Conservation (phyloP, 495 filamentous ascomycete species). For the Trichoderma parareesei region DNA sequence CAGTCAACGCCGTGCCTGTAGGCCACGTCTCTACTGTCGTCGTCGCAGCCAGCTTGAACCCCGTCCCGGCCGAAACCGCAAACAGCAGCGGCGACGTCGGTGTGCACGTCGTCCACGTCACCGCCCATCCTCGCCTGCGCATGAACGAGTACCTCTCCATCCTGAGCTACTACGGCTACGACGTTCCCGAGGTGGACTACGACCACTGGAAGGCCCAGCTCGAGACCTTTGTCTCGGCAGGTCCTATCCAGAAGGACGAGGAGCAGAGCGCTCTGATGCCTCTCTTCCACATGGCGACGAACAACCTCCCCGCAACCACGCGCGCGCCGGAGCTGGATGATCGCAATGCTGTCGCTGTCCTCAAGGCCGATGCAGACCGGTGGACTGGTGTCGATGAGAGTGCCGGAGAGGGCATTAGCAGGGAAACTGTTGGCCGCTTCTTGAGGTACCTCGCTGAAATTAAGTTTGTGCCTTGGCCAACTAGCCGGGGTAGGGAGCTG, state of each 20-base stretch:
- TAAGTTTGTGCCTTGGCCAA: conserved; percentile 59
- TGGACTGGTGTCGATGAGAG: conserved; percentile 59
- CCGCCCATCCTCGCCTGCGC: conserved; percentile 68
- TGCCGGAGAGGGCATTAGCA: conserved; percentile 54
- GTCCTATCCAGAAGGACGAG: conserved; percentile 40
- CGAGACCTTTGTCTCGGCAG: conserved; percentile 55
- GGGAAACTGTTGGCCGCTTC: conserved; percentile 64
- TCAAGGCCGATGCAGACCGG: conserved; percentile 49
- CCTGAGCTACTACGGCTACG: conserved; percentile 70
- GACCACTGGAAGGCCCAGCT: conserved; percentile 42
- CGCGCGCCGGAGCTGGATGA: conserved; percentile 78
- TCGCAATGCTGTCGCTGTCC: conserved; percentile 53
- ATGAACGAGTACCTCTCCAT: conserved; percentile 70
- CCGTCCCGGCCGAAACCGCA: conserved; percentile 31
- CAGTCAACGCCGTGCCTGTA: conserved; percentile 86
- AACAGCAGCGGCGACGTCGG: conserved; percentile 18
- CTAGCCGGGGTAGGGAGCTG: conserved; percentile 37
- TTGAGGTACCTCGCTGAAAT: conserved; percentile 61
- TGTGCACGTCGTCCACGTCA: conserved; percentile 53
- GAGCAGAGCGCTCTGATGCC: conserved; percentile 73
- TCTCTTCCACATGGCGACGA: conserved; percentile 75
- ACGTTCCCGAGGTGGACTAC: conserved; percentile 62
- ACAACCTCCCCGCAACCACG: conserved; percentile 69
- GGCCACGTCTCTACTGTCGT: conserved; percentile 74
- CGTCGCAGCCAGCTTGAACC: conserved; percentile 61